A percentile compares a stretch with the other conserved stretches of the same genome.
Conservation (phyloP, 768 basidiomycete genomes). For the Paxillus rubicundulus region DNA sequence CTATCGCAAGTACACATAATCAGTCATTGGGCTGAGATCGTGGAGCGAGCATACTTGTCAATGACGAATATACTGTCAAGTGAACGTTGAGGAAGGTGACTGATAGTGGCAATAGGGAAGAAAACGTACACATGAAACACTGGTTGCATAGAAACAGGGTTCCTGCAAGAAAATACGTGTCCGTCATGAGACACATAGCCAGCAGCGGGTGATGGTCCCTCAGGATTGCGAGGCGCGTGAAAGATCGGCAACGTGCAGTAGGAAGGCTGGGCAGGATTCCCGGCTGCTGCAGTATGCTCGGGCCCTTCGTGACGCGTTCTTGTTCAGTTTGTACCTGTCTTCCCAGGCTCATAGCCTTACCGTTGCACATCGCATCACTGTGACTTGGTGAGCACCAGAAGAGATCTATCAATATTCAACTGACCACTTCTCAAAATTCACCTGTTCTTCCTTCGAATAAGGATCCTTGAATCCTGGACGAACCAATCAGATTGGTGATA, state of each 20-base stretch:
- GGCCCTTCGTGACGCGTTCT: no score
- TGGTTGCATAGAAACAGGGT: constrained; percentile 46
- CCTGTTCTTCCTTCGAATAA: constrained; percentile 50
- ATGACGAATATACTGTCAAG: constrained; percentile 24
- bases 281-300: constrained; percentile 21
- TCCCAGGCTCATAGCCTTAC: constrained; percentile 16
- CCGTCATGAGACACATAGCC: constrained; percentile 54
- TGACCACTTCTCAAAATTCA: constrained; percentile 47
- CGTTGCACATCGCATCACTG: constrained; percentile 47
- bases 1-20: constrained; percentile 19
- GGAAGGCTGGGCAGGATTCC: constrained; percentile 41
- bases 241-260: constrained; percentile 52
- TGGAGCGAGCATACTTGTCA: not conserved
- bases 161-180: constrained; percentile 48
- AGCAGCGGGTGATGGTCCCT: constrained; percentile 35
- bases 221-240: constrained; percentile 40
- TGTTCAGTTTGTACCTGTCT: no score
- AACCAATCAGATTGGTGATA: not conserved
- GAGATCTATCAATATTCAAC: not conserved
- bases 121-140: constrained; percentile 53
- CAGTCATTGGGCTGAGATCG: no score
- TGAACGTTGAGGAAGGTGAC: no score
- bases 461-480: constrained; percentile 53
- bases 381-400: not conserved
- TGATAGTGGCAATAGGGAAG: no score